A percentile compares a stretch with the other conserved stretches of the same genome.
Conservation (phyloP, 1,284 basidiomycete species). For the Leccinum holopus region DNA sequence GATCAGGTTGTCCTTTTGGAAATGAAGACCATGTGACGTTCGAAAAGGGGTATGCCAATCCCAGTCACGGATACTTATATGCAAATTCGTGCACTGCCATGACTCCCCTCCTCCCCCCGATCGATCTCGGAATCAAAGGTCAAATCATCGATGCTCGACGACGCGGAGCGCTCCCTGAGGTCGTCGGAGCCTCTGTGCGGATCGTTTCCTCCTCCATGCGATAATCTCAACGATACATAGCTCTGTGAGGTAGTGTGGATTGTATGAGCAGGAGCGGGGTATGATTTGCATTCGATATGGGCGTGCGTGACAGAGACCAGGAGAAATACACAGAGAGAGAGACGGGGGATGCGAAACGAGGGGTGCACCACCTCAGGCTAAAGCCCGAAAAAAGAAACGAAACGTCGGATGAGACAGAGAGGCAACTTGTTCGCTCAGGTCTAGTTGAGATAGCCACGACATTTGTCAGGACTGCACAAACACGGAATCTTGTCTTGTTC, state of each 20-base stretch:
- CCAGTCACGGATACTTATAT: too few relatives aligned
- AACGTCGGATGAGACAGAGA: neutral
- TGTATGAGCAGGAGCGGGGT: conserved; percentile 16
- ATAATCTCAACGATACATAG: conserved; percentile 30
- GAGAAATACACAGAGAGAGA: conserved; percentile 2
- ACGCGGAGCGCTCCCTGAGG: too few relatives aligned
- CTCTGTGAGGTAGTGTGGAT: conserved; percentile 19
- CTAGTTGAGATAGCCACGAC: conserved; percentile 88
- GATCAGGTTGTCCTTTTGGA: conserved; percentile 98
- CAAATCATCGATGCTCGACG: too few relatives aligned
- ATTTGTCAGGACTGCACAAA: conserved; percentile 83
- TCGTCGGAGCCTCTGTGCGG: too few relatives aligned
- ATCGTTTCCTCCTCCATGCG: conserved; percentile 14
- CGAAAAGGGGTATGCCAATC: too few relatives aligned
- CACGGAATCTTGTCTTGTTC: conserved; percentile 92
- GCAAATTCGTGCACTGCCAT: too few relatives aligned
- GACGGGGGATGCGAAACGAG: neutral
- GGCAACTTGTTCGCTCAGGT: conserved; percentile 1
- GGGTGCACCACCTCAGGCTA: neutral
- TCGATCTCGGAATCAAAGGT: too few relatives aligned
- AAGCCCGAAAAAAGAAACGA: conserved; percentile 1
- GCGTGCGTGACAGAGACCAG: conserved; percentile 11
- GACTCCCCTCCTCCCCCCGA: too few relatives aligned
- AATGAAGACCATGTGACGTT: conserved; percentile 72
- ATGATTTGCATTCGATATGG: conserved; percentile 19